Evolutionary conservation across 2,329 filamentous ascomycete genomes (phyloP), one percentile per base, ranked within the genome.

Genomic region (Cucurbitaria berberidis): DNA sequence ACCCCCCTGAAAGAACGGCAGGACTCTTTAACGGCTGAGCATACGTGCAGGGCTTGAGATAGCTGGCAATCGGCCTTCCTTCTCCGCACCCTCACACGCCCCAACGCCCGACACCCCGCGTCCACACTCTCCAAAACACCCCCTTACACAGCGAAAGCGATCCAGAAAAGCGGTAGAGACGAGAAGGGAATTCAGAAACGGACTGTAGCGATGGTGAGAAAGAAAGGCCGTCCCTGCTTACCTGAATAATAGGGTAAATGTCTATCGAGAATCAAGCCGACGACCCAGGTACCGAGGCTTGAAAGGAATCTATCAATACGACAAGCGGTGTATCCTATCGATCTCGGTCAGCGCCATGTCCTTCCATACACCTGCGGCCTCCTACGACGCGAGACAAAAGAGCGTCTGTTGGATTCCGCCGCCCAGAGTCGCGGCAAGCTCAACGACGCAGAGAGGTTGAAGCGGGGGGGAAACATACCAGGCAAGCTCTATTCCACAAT

Each of bases 241-340:
- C 71, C 68, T 69, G 59, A 51, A 51, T 64, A 65, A 64, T 63
- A 60, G 55, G 45, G 48, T 35, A 60, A 53, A 48, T 51, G 50
- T 61, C 60, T 65, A 65, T 32, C 46, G n/a, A 57, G 55, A 51
- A 67, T 61, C 61, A 68, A 63, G 64, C 36, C 46, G 50, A 47
- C 53, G 59, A 52, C 59, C 53, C 56, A 51, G 60, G 64, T 64
- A 66, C 65, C 60, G 63, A 65, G 62, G 61, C 62, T 57, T 62
- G 48, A 11, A 62, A 67, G 63, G 63, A 57, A 59, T 74, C 69
- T 74, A 73, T 69, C 53, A 61, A 62, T 52, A 58, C 53, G 50
- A 55, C 57, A 45, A 59, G 56, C 59, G 48, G 53, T 70, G 48
- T 66, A 68, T 63, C 57, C 69, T 72, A 43, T 51, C 13, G 30